Conservation (phyloP, 2,329 filamentous ascomycete species). For the Ceratocystiopsis sp. region DNA sequence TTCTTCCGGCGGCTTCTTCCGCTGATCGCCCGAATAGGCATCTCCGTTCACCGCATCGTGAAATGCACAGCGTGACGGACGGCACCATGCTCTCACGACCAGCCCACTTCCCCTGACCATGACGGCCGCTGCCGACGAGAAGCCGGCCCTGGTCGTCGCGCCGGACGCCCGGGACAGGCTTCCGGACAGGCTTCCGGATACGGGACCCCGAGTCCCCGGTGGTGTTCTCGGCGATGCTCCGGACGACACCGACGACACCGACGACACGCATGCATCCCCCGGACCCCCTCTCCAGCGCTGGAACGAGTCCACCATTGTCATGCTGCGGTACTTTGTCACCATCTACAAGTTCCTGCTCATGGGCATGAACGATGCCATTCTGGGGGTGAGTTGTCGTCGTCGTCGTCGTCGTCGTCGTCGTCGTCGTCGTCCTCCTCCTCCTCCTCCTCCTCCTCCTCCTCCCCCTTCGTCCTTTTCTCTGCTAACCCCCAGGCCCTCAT, state of each 20-base stretch:
- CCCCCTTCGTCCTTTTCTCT: no score
- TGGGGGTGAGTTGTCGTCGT: conserved; percentile 29
- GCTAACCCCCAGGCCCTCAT: conserved; percentile 22
- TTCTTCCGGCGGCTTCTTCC: no score
- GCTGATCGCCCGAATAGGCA: no score
- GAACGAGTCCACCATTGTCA: conserved; percentile 44
- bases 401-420: no score
- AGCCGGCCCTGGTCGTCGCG: not conserved
- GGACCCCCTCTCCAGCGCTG: conserved; percentile 30
- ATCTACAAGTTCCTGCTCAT: conserved; percentile 47
- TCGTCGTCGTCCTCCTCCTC: no score
- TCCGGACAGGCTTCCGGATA: no score
- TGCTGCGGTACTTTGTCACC: conserved; percentile 38
- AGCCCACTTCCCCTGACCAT: no score
- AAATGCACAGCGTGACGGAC: no score
- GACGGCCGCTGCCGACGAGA: not conserved
- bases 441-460: not conserved
- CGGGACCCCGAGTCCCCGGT: no score
- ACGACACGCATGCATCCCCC: not conserved
- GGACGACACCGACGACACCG: not conserved
- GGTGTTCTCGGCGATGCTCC: conserved; percentile 4
- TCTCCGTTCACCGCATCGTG: no score
- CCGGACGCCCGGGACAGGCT: not conserved
- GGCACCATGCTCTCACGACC: no score
- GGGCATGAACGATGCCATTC: conserved; percentile 51